phyloP scores from a whole-genome alignment of 169 alveolate species.

The Plasmodium yoelii region DNA sequence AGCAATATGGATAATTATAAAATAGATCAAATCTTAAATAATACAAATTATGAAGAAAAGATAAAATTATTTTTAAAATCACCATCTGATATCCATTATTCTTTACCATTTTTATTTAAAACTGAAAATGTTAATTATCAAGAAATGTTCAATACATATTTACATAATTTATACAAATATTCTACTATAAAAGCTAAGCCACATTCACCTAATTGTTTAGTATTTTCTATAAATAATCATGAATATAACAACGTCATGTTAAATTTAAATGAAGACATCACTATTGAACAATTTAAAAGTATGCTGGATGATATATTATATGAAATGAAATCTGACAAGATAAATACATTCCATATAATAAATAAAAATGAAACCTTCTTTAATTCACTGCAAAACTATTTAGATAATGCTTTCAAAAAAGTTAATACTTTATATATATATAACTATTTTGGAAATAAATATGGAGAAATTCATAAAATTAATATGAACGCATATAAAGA shows the following conservation, averaged over 20 bases:
- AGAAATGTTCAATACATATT: constrained; percentile 15
- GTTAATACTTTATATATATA: constrained; percentile 35
- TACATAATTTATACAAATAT: constrained; percentile 44
- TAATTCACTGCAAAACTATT: not conserved
- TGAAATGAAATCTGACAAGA: not conserved
- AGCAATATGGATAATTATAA: not conserved
- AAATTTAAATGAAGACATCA: constrained; percentile 26
- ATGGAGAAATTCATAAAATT: constrained; percentile 39
- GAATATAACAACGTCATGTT: constrained; percentile 6
- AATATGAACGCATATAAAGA: not conserved
- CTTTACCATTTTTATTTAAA: constrained; percentile 41
- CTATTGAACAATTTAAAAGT: constrained; percentile 4
- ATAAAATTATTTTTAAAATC: constrained; percentile 28
- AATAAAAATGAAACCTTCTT: constrained; percentile 15
- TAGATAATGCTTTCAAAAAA: not conserved
- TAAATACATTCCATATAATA: constrained; percentile 50
- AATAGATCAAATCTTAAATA: constrained; percentile 2
- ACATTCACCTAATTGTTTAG: constrained; percentile 6
- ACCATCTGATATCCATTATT: constrained; percentile 12
- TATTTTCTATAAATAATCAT: constrained; percentile 31
- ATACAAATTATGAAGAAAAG: constrained; percentile 12
- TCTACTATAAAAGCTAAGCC: constrained; percentile 14
- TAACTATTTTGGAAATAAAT: constrained; percentile 33
- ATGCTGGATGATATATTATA: not conserved
- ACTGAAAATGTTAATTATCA: not conserved